phyloP scores from a whole-genome alignment of 1,139 yeast species.

The Kodamaea anthophila region DNA sequence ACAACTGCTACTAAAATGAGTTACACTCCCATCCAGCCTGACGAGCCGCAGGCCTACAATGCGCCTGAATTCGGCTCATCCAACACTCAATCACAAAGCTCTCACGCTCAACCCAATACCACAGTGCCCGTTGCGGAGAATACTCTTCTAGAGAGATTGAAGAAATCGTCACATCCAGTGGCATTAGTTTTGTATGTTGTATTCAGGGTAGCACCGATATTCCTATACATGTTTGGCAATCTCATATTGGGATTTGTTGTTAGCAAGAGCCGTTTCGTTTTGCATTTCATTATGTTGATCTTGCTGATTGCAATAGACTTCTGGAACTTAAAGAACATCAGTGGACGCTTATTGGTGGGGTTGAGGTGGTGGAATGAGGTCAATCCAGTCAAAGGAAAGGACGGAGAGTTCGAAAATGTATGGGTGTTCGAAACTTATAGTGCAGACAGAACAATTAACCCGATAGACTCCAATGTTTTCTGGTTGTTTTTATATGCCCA shows the following conservation, averaged over 20 bases:
- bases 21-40: conserved; percentile 25
- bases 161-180: conserved; percentile 72
- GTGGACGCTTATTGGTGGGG: conserved; percentile 87
- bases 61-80: too few relatives aligned
- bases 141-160: conserved; percentile 9
- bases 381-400: conserved; percentile 26
- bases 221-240: conserved; percentile 65
- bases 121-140: conserved; percentile 3
- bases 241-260: conserved; percentile 44
- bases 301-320: conserved; percentile 81
- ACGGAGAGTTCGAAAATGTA: conserved; percentile 58
- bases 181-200: conserved; percentile 62
- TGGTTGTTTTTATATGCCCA: conserved; percentile 75
- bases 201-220: conserved; percentile 58
- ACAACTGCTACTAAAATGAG: conserved; percentile 4
- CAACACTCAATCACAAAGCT: too few relatives aligned
- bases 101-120: too few relatives aligned
- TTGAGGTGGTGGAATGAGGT: conserved; percentile 92
- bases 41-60: conserved; percentile 11
- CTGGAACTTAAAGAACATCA: conserved; percentile 87
- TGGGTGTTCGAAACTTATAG: conserved; percentile 91
- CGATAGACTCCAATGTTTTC: conserved; percentile 83
- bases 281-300: conserved; percentile 73
- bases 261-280: conserved; percentile 51
- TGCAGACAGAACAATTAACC: conserved; percentile 76